Evolutionary conservation across 805 yeast species (phyloP).

Genomic region (Huiozyma naganishii): DNA sequence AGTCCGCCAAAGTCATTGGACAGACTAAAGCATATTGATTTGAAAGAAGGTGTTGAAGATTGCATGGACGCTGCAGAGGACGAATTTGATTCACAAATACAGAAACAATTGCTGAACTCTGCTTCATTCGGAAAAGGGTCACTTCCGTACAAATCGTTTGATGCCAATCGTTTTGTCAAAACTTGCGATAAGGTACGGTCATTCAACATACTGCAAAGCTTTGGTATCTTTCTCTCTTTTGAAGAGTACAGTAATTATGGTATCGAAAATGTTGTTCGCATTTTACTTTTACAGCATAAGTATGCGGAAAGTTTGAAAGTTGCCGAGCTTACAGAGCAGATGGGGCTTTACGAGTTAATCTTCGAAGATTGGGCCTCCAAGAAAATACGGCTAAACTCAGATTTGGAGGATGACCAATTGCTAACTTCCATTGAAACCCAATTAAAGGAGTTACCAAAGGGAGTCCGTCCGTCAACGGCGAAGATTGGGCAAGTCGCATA

Average conservation of each 20-base stretch:
- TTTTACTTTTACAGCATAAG: conserved; percentile 47
- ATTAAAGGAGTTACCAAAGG: conserved; percentile 4
- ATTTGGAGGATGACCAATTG: conserved; percentile 48
- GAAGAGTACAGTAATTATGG: conserved; percentile 42
- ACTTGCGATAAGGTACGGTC: conserved; percentile 53
- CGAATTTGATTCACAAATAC: conserved; percentile 72
- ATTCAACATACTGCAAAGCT: conserved; percentile 53
- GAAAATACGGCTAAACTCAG: conserved; percentile 47
- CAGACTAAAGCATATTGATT: conserved; percentile 46
- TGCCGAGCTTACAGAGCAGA: conserved; percentile 38
- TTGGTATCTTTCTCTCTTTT: conserved; percentile 62
- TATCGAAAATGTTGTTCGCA: conserved; percentile 42
- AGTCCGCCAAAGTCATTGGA: conserved; percentile 78
- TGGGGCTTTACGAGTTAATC: conserved; percentile 34
- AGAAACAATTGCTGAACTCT: conserved; percentile 67
- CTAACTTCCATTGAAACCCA: conserved; percentile 34
- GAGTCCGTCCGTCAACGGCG: conserved; percentile 32
- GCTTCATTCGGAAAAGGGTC: conserved; percentile 76
- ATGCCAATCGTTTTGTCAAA: conserved; percentile 52
- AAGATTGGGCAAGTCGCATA: conserved; percentile 19
- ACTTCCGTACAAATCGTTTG: conserved; percentile 38
- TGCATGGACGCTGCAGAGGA: conserved; percentile 67
- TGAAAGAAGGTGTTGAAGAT: conserved; percentile 51
- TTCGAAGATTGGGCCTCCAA: conserved; percentile 74
- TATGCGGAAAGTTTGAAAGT: conserved; percentile 57